Evolutionary conservation across 2,329 filamentous ascomycete genomes (phyloP).

Genomic region (Colletotrichum sublineola): DNA sequence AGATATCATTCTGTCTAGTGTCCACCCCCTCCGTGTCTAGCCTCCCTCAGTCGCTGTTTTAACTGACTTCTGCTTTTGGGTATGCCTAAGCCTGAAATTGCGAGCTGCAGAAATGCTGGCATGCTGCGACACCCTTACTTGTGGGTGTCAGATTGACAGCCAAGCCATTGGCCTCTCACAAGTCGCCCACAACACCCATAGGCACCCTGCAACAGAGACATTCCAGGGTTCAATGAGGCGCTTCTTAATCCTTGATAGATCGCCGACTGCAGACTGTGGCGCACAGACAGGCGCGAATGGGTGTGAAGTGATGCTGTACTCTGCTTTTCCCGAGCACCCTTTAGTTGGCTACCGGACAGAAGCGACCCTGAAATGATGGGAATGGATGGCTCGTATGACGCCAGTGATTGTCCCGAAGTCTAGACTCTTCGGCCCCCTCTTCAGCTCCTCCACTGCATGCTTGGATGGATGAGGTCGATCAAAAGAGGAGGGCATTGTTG

Average conservation of each 20-base stretch:
- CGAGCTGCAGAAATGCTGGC: slow-evolving; percentile 21
- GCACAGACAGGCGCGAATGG: slow-evolving; percentile 11
- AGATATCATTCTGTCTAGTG: slow-evolving; percentile 22
- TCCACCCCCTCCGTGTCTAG: neutral
- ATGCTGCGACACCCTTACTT: neutral
- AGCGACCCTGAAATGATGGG: slow-evolving; percentile 30
- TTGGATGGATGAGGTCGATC: neutral
- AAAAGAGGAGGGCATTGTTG: slow-evolving; percentile 8
- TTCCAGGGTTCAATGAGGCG: slow-evolving; percentile 31
- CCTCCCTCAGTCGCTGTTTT: neutral
- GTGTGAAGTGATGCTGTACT: slow-evolving; percentile 21
- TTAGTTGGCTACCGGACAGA: neutral
- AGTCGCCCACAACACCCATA: neutral
- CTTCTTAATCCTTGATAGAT: slow-evolving; percentile 19
- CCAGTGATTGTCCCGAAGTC: slow-evolving; percentile 35
- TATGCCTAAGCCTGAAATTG: slow-evolving; percentile 6
- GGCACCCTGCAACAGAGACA: slow-evolving; percentile 12
- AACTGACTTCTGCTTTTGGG: neutral
- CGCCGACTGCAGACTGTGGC: neutral
- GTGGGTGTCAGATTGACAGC: slow-evolving; percentile 34
- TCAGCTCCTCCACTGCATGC: neutral
- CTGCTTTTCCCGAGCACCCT: neutral
- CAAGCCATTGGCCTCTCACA: slow-evolving; percentile 14
- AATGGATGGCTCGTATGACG: slow-evolving; percentile 21
- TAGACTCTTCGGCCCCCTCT: slow-evolving; percentile 4